These are phyloP conservation scores for Moesziomyces sp. DNA, from an alignment of 1,284 basidiomycete genomes.

Conservation along the genomic window DNA sequence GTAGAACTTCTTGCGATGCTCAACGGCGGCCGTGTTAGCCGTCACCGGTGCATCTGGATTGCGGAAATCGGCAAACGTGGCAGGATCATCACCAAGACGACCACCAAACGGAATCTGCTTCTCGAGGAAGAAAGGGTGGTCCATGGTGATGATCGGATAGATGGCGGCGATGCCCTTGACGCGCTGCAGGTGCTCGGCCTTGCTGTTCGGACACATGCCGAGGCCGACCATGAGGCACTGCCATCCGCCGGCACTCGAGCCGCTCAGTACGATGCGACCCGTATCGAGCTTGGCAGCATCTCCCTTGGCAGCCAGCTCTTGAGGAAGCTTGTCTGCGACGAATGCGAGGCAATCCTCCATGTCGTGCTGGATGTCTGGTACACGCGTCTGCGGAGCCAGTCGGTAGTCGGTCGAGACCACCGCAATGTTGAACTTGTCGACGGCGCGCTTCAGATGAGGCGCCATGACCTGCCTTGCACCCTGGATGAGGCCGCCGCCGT, in stretches of 20 bases:
- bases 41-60: constrained; percentile 36
- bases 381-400: constrained; percentile 45
- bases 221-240: constrained; percentile 48
- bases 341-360: constrained; percentile 41
- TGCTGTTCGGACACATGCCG: constrained; percentile 41
- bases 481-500: constrained; percentile 51
- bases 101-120: constrained; percentile 39
- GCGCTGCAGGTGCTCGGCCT: constrained; percentile 15
- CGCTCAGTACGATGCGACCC: constrained; percentile 36
- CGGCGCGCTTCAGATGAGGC: constrained; percentile 42
- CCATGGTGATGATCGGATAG: constrained; percentile 52
- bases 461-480: constrained; percentile 42
- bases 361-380: constrained; percentile 44
- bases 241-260: constrained; percentile 50
- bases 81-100: constrained; percentile 25
- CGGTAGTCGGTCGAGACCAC: constrained; percentile 52
- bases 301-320: constrained; percentile 18
- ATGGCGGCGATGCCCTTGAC: constrained; percentile 44
- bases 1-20: constrained; percentile 45
- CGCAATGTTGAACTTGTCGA: constrained; percentile 44
- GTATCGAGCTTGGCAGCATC: constrained; percentile 29
- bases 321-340: constrained; percentile 35
- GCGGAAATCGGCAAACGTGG: constrained; percentile 32
- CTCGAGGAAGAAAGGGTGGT: constrained; percentile 48
- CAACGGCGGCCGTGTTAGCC: constrained; percentile 27